A percentile compares a stretch with the other conserved stretches of the same genome.
These are phyloP conservation scores for Naganishia cerealis DNA, from an alignment of 1,284 basidiomycete genomes.

Conservation along the genomic window DNA sequence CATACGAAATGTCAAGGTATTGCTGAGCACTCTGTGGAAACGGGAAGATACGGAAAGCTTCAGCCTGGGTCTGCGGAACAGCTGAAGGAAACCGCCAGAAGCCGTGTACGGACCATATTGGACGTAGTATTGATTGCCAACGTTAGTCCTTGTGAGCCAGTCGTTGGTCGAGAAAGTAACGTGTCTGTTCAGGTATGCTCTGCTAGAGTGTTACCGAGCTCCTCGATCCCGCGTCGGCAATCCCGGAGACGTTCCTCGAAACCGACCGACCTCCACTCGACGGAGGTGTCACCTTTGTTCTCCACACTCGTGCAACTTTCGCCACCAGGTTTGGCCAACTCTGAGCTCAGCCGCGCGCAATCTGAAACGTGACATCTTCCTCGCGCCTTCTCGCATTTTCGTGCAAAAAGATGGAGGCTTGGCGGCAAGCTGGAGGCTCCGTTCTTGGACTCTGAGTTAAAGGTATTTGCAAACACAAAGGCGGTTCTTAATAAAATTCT, in stretches of 20 bases:
- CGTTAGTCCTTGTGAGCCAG: too few relatives aligned
- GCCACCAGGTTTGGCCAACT: neutral
- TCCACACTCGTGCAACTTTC: neutral
- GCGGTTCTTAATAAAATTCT: neutral
- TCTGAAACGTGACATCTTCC: neutral
- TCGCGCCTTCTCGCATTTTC: slow-evolving; percentile 17
- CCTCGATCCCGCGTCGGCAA: too few relatives aligned
- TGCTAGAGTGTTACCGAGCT: too few relatives aligned
- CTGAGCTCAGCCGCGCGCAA: neutral
- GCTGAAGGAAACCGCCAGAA: neutral
- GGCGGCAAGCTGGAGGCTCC: slow-evolving; percentile 3
- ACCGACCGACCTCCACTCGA: too few relatives aligned
- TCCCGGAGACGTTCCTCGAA: too few relatives aligned
- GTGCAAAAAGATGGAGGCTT: slow-evolving; percentile 19
- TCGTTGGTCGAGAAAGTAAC: too few relatives aligned
- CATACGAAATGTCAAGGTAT: slow-evolving; percentile 34
- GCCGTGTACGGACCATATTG: slow-evolving; percentile 5
- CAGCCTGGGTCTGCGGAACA: neutral
- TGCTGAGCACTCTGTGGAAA: slow-evolving; percentile 28
- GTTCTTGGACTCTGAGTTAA: too few relatives aligned
- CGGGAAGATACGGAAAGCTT: neutral
- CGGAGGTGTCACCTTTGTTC: too few relatives aligned
- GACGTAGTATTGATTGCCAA: neutral
- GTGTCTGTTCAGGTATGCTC: too few relatives aligned
- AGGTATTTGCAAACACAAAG: neutral